Base-by-base conservation (phyloP, 2,329 filamentous ascomycete species). In the Penicillium aurantiogriseum region DNA sequence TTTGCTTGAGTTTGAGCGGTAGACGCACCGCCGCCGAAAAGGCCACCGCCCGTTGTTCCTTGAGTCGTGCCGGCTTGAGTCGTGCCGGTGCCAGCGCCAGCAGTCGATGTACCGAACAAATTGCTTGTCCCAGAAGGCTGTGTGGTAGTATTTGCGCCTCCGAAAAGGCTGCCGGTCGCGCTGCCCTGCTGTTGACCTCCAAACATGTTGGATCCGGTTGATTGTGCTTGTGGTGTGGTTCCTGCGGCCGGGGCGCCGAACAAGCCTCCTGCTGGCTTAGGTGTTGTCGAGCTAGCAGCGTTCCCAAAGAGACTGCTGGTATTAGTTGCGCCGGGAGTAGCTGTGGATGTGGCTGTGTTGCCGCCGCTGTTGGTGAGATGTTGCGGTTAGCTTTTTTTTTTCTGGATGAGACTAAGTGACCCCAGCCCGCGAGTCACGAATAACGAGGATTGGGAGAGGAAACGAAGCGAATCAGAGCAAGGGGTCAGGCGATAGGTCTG, bases 1-100 rank as follows among this genome's bases (percentile, higher is more conserved):
- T 75, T 74, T 35, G 67, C 56, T 53, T 75, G 73, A 25, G 65
- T 65, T 57, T 76, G 75, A 43, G 64, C 63, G 1, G 70, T 64
- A 9, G 71, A 60, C 9, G 53, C 27, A 51, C 49, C 43, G 17
- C 49, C 49, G 49, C 49, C 49, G 43, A 57, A 53, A 35, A 57
- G 23, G 31, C 58, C 48, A 35, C 59, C 63, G 13, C 61, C 56
- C 6, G 61, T 54, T 56, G 54, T 51, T 10, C 48, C 44, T 35
- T 57, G 49, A 11, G 57, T 54, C 7, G 58, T 57, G 36, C 50
- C n/a, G 47, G 58, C 23, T 23, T 23, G 23, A 23, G 23, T 23
- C 23, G 23, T 57, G 36, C 50, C n/a, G 47, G 58, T 51, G 54
- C 57, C 57, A 48, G 59, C 49, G 44, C 51, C 51, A 42, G 59